Base-by-base conservation (phyloP, 1,284 basidiomycete genomes). In the Sporisorium graminicola region DNA sequence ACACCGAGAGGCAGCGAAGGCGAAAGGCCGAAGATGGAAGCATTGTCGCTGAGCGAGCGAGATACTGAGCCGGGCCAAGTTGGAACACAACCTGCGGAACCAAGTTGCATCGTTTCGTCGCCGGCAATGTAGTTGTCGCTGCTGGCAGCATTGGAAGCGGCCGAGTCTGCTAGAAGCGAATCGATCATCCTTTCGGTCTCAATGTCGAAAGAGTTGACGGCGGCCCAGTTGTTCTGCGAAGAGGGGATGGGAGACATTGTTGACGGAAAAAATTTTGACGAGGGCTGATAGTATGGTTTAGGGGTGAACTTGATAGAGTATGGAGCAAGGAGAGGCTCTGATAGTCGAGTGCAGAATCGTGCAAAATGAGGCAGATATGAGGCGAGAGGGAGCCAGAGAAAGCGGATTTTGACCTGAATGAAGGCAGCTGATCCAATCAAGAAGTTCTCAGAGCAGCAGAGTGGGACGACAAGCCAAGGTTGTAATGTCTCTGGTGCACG, bases 171-270 rank as follows among this genome's bases (percentile, higher is more conserved):
- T n/a, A 71, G 42, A 18, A 75, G 37, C 1, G 64, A 65, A 47
- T 62, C 58, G 54, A 75, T 58, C 57, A 69, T 66, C 54, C 58
- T 61, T 29, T 75, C 73, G 46, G 68, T 65, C 22, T 75, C 73
- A 22, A 37, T 33, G 27, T 74, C 72, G 16, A 63, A 22, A 3
- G 57, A 14, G 31, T 46, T 56, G 52, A 63, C 46, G 31, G 63
- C 63, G 44, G 52, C 44, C 65, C 71, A 68, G 61, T 60, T 65
- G 58, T 24, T n/a, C 27, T 58, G 63, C 29, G 33, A 57, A 33
- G 43, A 35, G n/a, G 61, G 53, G 26, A 33, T 55, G 31, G 42
- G 22, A 14, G 57, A 56, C 70, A 60, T 65, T 2, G 20, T 61
- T 26, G n/a, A 9, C 29, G 44, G 10, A 4, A 54, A 10, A 10